A percentile compares a stretch with the other conserved stretches of the same genome.
Evolutionary conservation across 2,329 filamentous ascomycete genomes (phyloP).

Genomic region (Fusarium liriodendri): DNA sequence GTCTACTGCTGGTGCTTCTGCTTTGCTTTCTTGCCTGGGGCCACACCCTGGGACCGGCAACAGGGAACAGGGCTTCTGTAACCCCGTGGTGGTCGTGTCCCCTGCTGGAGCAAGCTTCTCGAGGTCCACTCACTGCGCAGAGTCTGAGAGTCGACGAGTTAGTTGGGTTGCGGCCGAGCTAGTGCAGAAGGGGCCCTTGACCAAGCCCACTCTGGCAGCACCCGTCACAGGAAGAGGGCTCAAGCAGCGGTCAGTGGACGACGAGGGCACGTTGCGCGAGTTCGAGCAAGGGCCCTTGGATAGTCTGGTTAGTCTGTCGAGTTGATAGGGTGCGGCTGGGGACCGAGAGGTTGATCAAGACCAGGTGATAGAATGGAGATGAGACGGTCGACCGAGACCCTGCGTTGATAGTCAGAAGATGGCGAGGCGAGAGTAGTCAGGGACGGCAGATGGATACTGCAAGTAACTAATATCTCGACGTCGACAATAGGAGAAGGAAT

Average conservation of each 20-base stretch:
- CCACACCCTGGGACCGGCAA: background rate
- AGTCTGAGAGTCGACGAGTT: background rate
- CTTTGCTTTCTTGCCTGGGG: background rate
- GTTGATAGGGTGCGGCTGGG: constrained; percentile 27
- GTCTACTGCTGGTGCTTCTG: background rate
- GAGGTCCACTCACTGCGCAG: constrained; percentile 19
- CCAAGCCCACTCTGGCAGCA: constrained; percentile 40
- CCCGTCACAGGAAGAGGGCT: constrained; percentile 37
- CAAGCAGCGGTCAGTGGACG: constrained; percentile 45
- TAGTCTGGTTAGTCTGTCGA: background rate
- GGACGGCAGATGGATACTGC: background rate
- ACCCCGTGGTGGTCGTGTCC: constrained; percentile 11
- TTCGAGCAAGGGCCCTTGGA: constrained; percentile 30
- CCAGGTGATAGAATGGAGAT: constrained; percentile 36
- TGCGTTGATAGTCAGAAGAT: constrained; percentile 8
- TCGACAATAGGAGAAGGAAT: background rate
- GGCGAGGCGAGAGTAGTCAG: constrained; percentile 1
- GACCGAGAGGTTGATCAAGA: constrained; percentile 33
- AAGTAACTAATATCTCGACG: constrained; percentile 9
- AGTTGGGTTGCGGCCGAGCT: constrained; percentile 32
- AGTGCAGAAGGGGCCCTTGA: constrained; percentile 38
- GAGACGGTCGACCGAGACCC: constrained; percentile 30
- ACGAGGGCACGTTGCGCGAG: constrained; percentile 32
- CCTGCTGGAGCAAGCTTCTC: constrained; percentile 7
- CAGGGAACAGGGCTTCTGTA: constrained; percentile 14